Evolutionary conservation across 1,284 basidiomycete species (phyloP), one percentile per base, ranked within the genome.

Genomic region (Exsudoporus floridanus): DNA sequence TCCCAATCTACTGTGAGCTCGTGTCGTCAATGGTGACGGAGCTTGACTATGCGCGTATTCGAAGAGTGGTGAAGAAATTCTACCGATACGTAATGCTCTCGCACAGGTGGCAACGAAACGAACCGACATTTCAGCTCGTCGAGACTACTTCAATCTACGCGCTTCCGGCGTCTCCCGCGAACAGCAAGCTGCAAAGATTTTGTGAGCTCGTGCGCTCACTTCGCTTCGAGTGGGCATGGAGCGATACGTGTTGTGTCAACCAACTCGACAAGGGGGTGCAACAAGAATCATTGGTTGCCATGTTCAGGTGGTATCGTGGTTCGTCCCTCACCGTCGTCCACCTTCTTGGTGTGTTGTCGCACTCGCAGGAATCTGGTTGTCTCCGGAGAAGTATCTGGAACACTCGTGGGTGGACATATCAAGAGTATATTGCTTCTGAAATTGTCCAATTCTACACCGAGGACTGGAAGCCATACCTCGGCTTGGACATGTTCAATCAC

Each of bases 171-270:
- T n/a, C n/a, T n/a, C n/a, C n/a, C n/a, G n/a, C n/a, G n/a, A n/a
- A n/a, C n/a, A n/a, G n/a, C n/a, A n/a, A 56, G 23, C 23, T 59
- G 16, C 36, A 34, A 13, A 52, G 0, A 5, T 52, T 52, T 4
- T 52, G 50, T 7, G 1, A 4, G 10, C 43, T 45, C 8, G 21
- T 13, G 2, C 5, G 30, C 5, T 18, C 46, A 7, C 18, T 45
- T n/a, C 30, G 41, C 4, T 53, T 53, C 35, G 14, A 7, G 5
- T 53, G 51, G 51, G 50, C 33, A 8, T 53, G 51, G 51, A 34
- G 30, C 4, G 51, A 53, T 10, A 53, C 51, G 1, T 53, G 51
- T 14, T 53, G 51, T 36, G 33, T 53, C 1, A 30, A 53, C n/a
- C n/a, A n/a, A n/a, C n/a, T n/a, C n/a, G n/a, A n/a, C n/a, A n/a